Evolutionary conservation across 2,329 filamentous ascomycete species (phyloP).

Genomic region (Thelonectria rubi): DNA sequence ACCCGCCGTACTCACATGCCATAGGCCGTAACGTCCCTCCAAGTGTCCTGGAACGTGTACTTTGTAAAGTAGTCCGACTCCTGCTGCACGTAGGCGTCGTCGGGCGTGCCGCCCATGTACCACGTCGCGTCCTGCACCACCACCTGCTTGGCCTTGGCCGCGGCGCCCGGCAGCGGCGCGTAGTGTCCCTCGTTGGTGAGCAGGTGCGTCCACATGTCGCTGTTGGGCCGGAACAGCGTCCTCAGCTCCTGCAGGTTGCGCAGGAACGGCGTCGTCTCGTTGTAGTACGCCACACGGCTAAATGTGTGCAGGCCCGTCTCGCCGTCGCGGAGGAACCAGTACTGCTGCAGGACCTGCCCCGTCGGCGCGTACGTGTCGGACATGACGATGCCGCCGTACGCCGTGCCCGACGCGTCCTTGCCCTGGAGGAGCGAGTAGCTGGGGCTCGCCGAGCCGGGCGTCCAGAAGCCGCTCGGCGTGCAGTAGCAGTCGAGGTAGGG

Average conservation of each 20-base stretch:
- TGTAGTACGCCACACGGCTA: constrained; percentile 67
- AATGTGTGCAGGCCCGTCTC: constrained; percentile 72
- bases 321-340: constrained; percentile 70
- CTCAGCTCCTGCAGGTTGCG: constrained; percentile 69
- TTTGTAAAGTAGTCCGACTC: constrained; percentile 72
- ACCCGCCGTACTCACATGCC: constrained; percentile 50
- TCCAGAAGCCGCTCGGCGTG: constrained; percentile 66
- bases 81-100: constrained; percentile 64
- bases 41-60: constrained; percentile 68
- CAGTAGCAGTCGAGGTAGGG: constrained; percentile 73
- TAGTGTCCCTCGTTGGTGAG: constrained; percentile 64
- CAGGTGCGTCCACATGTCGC: constrained; percentile 68
- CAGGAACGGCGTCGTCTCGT: constrained; percentile 63
- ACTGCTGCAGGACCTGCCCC: constrained; percentile 68
- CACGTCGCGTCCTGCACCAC: constrained; percentile 72
- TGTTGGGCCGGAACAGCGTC: constrained; percentile 68
- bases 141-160: constrained; percentile 51
- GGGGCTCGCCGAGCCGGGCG: constrained; percentile 59
- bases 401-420: constrained; percentile 56
- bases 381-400: constrained; percentile 68
- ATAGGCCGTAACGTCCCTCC: constrained; percentile 66
- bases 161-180: constrained; percentile 55
- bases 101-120: constrained; percentile 63
- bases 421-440: constrained; percentile 57
- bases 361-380: constrained; percentile 66